Conservation (phyloP, 192 early-diverging fungal species). For the Backusella liffmaniae region DNA sequence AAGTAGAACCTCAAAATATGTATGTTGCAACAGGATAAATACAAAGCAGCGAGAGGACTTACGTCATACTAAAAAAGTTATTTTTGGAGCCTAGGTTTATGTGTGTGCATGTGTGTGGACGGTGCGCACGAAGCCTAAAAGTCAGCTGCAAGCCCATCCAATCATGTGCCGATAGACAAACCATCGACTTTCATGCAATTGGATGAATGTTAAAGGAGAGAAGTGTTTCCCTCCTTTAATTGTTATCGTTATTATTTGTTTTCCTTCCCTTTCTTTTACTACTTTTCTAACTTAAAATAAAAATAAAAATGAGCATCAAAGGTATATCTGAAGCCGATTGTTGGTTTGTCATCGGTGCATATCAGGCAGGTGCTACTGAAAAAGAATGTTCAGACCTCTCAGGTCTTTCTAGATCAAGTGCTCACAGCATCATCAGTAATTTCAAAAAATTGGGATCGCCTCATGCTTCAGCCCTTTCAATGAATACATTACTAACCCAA, state of each 20-base stretch:
- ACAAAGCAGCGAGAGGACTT: background rate
- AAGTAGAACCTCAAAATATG: background rate
- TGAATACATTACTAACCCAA: background rate
- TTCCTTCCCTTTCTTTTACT: background rate
- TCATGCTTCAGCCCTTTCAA: constrained; percentile 9
- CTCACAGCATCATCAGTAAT: constrained; percentile 25
- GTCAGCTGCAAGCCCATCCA: background rate
- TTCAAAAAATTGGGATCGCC: constrained; percentile 27
- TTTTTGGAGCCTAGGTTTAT: background rate
- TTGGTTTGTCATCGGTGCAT: constrained; percentile 31
- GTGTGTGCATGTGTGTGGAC: background rate
- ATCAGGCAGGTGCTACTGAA: constrained; percentile 33
- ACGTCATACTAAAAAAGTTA: background rate
- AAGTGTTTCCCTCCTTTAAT: background rate
- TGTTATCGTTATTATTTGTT: background rate
- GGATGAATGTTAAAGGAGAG: background rate
- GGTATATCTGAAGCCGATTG: constrained; percentile 26
- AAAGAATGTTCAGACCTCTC: constrained; percentile 24
- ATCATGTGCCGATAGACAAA: background rate
- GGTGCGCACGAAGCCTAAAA: background rate
- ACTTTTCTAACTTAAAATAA: background rate
- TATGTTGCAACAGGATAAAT: no score
- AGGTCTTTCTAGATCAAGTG: constrained; percentile 23
- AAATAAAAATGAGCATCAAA: constrained; percentile 2
- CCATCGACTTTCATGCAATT: background rate